These are phyloP conservation scores for Cryphonectria japonica DNA, from an alignment of 2,329 filamentous ascomycete species.

Conservation along the genomic window DNA sequence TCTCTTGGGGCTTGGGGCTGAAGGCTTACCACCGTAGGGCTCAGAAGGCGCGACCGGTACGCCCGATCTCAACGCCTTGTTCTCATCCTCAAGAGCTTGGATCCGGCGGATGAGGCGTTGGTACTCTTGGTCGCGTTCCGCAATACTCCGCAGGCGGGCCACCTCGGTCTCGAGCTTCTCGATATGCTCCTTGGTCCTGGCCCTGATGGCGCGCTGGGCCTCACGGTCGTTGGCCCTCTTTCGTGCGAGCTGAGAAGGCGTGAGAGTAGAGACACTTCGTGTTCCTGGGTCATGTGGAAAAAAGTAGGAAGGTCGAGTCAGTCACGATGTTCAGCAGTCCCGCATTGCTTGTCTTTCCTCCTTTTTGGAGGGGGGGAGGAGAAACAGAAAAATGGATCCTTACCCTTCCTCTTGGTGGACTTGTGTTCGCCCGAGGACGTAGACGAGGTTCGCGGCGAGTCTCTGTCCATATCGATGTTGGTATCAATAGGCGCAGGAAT, in stretches of 20 bases:
- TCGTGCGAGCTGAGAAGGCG: constrained; percentile 83
- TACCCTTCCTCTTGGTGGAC: constrained; percentile 52
- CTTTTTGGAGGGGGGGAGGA: background rate
- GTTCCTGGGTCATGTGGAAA: constrained; percentile 48
- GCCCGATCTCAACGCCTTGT: constrained; percentile 49
- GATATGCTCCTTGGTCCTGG: constrained; percentile 85
- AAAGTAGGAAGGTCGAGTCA: constrained; percentile 21
- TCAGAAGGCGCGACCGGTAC: constrained; percentile 48
- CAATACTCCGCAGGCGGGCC: constrained; percentile 64
- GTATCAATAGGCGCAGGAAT: constrained; percentile 31
- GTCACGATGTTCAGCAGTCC: constrained; percentile 19
- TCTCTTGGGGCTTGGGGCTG: constrained; percentile 6
- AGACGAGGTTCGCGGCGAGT: constrained; percentile 44
- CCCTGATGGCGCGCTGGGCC: constrained; percentile 84
- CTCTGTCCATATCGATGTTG: constrained; percentile 32
- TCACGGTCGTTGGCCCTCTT: constrained; percentile 92
- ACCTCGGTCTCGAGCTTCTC: constrained; percentile 77
- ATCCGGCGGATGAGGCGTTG: constrained; percentile 57
- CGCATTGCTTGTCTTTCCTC: constrained; percentile 15
- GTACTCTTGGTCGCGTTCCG: constrained; percentile 54
- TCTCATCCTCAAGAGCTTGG: constrained; percentile 57
- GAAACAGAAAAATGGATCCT: constrained; percentile 29
- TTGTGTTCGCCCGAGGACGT: constrained; percentile 49
- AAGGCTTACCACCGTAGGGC: constrained; percentile 49
- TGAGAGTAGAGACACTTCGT: constrained; percentile 83